Evolutionary conservation across 73 alveolate species (phyloP).

Genomic region (Paramecium caudatum): DNA sequence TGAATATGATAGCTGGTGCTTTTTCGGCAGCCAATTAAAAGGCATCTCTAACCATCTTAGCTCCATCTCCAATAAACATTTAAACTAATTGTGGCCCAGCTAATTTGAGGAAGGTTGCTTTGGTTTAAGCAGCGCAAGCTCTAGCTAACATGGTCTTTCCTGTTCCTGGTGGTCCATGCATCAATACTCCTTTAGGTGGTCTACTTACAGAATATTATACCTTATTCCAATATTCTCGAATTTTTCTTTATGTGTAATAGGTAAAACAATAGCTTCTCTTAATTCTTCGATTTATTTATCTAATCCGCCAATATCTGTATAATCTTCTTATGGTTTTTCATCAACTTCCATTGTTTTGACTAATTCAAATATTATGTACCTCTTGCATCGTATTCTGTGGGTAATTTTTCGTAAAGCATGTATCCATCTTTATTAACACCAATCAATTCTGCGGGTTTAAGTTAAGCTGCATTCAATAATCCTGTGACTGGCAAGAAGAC

Average conservation of each 20-base stretch:
- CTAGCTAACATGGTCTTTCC: slow-evolving; percentile 99
- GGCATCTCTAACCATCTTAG: slow-evolving; percentile 99
- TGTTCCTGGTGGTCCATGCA: slow-evolving; percentile 99
- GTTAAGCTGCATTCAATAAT: slow-evolving; percentile 97
- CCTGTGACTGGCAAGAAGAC: slow-evolving; percentile 99
- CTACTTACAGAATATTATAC: slow-evolving; percentile 52
- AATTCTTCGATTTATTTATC: slow-evolving; percentile 99
- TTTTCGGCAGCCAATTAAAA: slow-evolving; percentile 99
- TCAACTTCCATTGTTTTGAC: slow-evolving; percentile 96
- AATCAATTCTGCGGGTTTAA: slow-evolving; percentile 98
- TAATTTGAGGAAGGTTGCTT: slow-evolving; percentile 99
- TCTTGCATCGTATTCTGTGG: slow-evolving; percentile 82
- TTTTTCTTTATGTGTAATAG: slow-evolving; percentile 99
- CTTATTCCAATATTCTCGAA: slow-evolving; percentile 99
- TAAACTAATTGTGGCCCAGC: slow-evolving; percentile 99
- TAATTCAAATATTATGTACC: slow-evolving; percentile 11
- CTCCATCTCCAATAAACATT: slow-evolving; percentile 99
- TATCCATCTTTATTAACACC: slow-evolving; percentile 99
- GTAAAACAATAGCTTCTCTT: slow-evolving; percentile 99
- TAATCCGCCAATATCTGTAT: slow-evolving; percentile 99
- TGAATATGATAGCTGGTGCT: slow-evolving; percentile 98
- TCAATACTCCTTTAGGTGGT: slow-evolving; percentile 99
- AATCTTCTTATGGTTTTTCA: slow-evolving; percentile 99
- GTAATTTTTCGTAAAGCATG: slow-evolving; percentile 98
- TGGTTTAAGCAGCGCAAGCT: slow-evolving; percentile 99